Percentiles rank a stretch among this genome's conserved stretches.
phyloP scores from a whole-genome alignment of 306 rosid species.

The Aeschynomene evenia region DNA sequence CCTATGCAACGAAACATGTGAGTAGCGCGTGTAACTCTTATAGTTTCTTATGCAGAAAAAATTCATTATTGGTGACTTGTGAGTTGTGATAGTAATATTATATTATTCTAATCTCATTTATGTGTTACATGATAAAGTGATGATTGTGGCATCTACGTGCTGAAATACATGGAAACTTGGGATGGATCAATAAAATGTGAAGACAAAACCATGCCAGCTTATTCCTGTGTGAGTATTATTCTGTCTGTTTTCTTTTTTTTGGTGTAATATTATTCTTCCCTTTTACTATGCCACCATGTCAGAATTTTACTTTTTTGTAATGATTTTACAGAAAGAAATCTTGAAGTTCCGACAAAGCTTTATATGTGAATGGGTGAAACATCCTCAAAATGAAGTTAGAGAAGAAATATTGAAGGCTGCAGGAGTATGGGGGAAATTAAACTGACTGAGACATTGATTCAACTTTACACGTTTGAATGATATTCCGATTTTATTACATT shows the following conservation, averaged over 20 bases:
- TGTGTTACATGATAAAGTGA: slow-evolving; percentile 18
- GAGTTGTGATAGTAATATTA: neutral
- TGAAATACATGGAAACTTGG: slow-evolving; percentile 33
- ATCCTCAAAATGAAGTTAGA: slow-evolving; percentile 28
- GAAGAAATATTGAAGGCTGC: slow-evolving; percentile 6
- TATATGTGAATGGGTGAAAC: slow-evolving; percentile 27
- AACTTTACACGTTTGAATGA: neutral
- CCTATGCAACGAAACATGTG: slow-evolving; percentile 24
- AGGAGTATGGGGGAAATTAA: neutral
- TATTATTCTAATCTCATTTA: neutral
- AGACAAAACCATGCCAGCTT: slow-evolving; percentile 31
- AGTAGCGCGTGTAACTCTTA: neutral
- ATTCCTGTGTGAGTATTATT: slow-evolving; percentile 6
- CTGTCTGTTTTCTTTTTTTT: too few species aligned
- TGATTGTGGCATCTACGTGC: slow-evolving; percentile 33
- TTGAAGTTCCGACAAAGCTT: neutral
- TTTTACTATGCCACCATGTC: neutral
- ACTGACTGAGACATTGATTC: neutral
- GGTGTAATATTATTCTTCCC: neutral
- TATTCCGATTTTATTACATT: neutral
- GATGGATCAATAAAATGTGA: slow-evolving; percentile 29
- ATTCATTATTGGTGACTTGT: neutral
- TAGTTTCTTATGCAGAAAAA: neutral
- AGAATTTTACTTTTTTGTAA: neutral
- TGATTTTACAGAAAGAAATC: slow-evolving; percentile 20